Conservation (phyloP, 805 yeast genomes). For the Ogataea minuta region DNA sequence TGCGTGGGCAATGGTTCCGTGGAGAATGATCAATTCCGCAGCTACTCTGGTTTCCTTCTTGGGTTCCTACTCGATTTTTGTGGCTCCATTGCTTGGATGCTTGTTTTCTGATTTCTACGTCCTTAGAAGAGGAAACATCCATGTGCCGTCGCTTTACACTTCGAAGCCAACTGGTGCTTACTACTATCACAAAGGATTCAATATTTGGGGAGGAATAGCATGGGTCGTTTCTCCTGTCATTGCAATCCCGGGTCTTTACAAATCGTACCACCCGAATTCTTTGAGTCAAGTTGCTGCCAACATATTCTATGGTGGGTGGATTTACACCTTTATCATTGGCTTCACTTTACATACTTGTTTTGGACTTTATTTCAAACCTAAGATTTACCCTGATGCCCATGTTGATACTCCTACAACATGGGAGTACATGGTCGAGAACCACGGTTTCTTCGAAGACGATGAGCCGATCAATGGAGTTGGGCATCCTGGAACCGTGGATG, state of each 20-base stretch:
- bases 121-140: constrained; percentile 22
- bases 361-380: constrained; percentile 21
- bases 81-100: constrained; percentile 24
- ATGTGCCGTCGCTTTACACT: constrained; percentile 23
- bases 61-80: constrained; percentile 24
- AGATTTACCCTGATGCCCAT: constrained; percentile 22
- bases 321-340: constrained; percentile 21
- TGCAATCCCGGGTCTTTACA: constrained; percentile 32
- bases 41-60: constrained; percentile 22
- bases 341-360: constrained; percentile 15
- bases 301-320: constrained; percentile 28
- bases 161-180: constrained; percentile 17
- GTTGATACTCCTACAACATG: constrained; percentile 22
- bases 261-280: constrained; percentile 22
- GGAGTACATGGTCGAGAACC: constrained; percentile 21
- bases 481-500: constrained; percentile 25
- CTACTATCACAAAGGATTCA: constrained; percentile 19
- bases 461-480: constrained; percentile 27
- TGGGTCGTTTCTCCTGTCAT: constrained; percentile 24
- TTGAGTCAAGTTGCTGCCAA: constrained; percentile 19
- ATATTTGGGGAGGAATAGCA: constrained; percentile 17
- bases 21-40: constrained; percentile 23
- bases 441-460: constrained; percentile 29
- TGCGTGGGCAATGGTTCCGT: constrained; percentile 27
- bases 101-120: constrained; percentile 22